These are phyloP conservation scores for Cyberlindnera xishuangbannaensis DNA, from an alignment of 805 yeast genomes.

Conservation along the genomic window DNA sequence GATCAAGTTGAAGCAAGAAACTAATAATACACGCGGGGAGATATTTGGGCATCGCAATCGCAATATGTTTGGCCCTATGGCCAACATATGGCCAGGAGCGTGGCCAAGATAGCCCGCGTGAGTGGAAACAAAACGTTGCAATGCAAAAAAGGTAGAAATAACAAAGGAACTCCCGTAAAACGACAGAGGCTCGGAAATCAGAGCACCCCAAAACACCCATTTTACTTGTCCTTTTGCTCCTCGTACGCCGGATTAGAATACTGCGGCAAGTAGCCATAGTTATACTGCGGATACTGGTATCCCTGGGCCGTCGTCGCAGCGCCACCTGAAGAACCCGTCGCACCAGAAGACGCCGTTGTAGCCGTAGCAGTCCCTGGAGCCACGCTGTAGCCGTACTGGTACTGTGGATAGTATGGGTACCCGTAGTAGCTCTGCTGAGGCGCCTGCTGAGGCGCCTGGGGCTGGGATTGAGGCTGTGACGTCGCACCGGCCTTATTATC, in stretches of 20 bases:
- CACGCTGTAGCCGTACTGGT: constrained; percentile 14
- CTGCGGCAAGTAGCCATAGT: constrained; percentile 23
- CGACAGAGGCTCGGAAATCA: no score
- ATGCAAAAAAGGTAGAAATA: no score
- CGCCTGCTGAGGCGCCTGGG: constrained; percentile 3
- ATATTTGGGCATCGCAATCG: no score
- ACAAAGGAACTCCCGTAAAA: no score
- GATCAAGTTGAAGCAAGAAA: no score
- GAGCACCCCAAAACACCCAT: no score
- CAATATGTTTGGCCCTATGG: no score
- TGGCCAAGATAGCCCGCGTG: no score
- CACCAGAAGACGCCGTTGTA: constrained; percentile 5
- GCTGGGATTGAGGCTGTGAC: constrained; percentile 8
- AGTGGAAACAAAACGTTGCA: no score
- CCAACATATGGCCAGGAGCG: no score
- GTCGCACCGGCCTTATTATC: constrained; percentile 6
- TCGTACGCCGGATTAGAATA: constrained; percentile 22
- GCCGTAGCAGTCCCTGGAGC: constrained; percentile 8
- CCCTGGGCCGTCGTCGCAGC: constrained; percentile 6
- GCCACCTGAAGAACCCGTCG: constrained; percentile 2
- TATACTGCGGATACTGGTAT: constrained; percentile 22
- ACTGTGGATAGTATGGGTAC: constrained; percentile 15
- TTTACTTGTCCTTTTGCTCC: constrained; percentile 21
- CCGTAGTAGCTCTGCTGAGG: constrained; percentile 14
- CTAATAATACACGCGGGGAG: no score